These are phyloP conservation scores for Kazachstania kunashirensis DNA, from an alignment of 805 yeast species.

Conservation along the genomic window DNA sequence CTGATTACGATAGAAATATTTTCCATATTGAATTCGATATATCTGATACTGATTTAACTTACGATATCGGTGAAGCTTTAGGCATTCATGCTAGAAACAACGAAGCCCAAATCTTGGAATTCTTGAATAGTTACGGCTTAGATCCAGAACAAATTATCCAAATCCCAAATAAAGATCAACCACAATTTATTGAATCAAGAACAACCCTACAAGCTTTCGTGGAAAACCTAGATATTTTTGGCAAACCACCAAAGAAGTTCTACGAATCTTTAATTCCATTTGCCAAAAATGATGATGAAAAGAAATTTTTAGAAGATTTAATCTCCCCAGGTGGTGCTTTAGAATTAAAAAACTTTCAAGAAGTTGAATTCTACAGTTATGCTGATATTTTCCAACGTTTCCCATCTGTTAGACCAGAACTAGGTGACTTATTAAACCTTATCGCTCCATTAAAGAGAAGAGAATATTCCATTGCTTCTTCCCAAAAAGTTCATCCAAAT, in stretches of 20 bases:
- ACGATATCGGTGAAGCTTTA: conserved; percentile 92
- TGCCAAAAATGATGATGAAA: conserved; percentile 63
- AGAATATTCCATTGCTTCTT: conserved; percentile 95
- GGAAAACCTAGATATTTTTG: conserved; percentile 80
- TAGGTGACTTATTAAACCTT: conserved; percentile 58
- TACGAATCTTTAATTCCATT: conserved; percentile 70
- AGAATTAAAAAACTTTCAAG: conserved; percentile 75
- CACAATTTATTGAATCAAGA: conserved; percentile 52
- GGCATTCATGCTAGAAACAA: conserved; percentile 90
- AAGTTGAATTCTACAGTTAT: conserved; percentile 70
- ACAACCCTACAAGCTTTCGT: conserved; percentile 73
- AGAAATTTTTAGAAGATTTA: conserved; percentile 48
- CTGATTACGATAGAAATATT: conserved; percentile 82
- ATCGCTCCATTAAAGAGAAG: conserved; percentile 89
- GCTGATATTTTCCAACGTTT: conserved; percentile 74
- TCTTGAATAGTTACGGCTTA: conserved; percentile 62
- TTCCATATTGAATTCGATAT: conserved; percentile 94
- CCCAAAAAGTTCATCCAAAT: conserved; percentile 84
- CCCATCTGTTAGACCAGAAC: conserved; percentile 69
- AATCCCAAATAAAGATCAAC: conserved; percentile 59
- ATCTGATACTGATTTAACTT: conserved; percentile 80
- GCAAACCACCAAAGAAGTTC: conserved; percentile 92
- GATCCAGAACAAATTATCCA: conserved; percentile 59
- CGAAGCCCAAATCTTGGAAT: conserved; percentile 51
- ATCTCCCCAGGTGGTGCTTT: conserved; percentile 76